Evolutionary conservation across 1,284 basidiomycete genomes (phyloP), one percentile per base, ranked within the genome.

Genomic region (Ustilago xerochloae): DNA sequence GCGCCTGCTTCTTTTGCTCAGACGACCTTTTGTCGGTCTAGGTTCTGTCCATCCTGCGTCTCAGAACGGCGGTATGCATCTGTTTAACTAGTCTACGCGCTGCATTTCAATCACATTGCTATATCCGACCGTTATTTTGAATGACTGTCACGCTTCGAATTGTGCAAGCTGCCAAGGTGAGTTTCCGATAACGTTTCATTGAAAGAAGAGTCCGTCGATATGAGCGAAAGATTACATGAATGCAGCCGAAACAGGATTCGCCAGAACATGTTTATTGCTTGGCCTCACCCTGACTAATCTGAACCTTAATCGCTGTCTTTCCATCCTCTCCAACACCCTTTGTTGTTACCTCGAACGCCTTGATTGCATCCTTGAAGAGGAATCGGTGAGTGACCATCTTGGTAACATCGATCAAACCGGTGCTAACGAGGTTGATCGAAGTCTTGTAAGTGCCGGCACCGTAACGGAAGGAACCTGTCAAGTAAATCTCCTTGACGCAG

Each of bases 381-480:
- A 87, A 88, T 4, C 84, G 79, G 50, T 74, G 83, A 85, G 79
- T 84, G 91, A 90, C 93, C 88, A 86, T 88, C 16, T 87, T 86
- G 59, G 86, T 86, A 62, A 89, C 86, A 72, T 89, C 86, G 69
- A 89, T 85, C 57, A 86, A 79, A 13, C 87, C 87, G 22, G 86
- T 84, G 49, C 86, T 85, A 48, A 88, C 88, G 33, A 89, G 85
- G 38, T 86, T 86, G 67, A 89, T 88, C 32, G 88, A 86, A n/a
- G 87, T 85, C n/a, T 85, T 82, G 77, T 87, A 87, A 48, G 92
- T 91, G 26, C 92, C 93, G 47, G 91, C 89, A 10, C 91, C 91
- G 75, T 92, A 94, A 68, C 93, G 90, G 90, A 94, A 94, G 16
- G 92, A 93, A 32, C 78, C 78, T 13, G 66, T 68, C 36, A 80